Conservation (phyloP, 2,329 filamentous ascomycete species). For the Stagonosporopsis chrysanthemi region DNA sequence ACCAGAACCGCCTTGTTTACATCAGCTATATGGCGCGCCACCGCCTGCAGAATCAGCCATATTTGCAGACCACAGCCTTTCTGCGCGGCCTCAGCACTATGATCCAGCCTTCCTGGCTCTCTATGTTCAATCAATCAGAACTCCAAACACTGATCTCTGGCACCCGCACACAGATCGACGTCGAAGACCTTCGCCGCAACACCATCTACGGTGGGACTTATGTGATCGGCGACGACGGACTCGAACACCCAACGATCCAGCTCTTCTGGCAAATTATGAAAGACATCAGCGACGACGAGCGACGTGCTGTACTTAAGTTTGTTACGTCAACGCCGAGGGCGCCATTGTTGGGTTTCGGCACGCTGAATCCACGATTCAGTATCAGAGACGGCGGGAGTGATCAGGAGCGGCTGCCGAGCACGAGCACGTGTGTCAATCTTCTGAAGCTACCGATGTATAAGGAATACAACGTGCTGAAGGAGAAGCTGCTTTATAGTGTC, state of each 20-base stretch:
- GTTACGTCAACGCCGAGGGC: slow-evolving; percentile 93
- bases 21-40: slow-evolving; percentile 91
- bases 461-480: slow-evolving; percentile 68
- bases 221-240: slow-evolving; percentile 82
- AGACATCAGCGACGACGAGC: slow-evolving; percentile 75
- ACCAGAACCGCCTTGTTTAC: slow-evolving; percentile 92
- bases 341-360: slow-evolving; percentile 85
- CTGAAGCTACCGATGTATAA: slow-evolving; percentile 88
- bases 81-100: slow-evolving; percentile 84
- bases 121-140: slow-evolving; percentile 98
- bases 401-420: slow-evolving; percentile 82
- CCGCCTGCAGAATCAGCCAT: slow-evolving; percentile 80
- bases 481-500: slow-evolving; percentile 88
- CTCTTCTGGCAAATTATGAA: slow-evolving; percentile 93
- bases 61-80: slow-evolving; percentile 84
- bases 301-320: slow-evolving; percentile 89
- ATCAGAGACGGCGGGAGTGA: slow-evolving; percentile 85
- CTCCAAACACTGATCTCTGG: slow-evolving; percentile 93
- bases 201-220: slow-evolving; percentile 91
- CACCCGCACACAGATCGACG: slow-evolving; percentile 82
- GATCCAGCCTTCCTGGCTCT: slow-evolving; percentile 90
- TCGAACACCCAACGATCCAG: slow-evolving; percentile 84
- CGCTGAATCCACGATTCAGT: slow-evolving; percentile 84
- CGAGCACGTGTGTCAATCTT: slow-evolving; percentile 95
- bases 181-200: slow-evolving; percentile 83